Base-by-base conservation (phyloP, 164 flowering plant genomes). In the Paratinospora sagittata region DNA sequence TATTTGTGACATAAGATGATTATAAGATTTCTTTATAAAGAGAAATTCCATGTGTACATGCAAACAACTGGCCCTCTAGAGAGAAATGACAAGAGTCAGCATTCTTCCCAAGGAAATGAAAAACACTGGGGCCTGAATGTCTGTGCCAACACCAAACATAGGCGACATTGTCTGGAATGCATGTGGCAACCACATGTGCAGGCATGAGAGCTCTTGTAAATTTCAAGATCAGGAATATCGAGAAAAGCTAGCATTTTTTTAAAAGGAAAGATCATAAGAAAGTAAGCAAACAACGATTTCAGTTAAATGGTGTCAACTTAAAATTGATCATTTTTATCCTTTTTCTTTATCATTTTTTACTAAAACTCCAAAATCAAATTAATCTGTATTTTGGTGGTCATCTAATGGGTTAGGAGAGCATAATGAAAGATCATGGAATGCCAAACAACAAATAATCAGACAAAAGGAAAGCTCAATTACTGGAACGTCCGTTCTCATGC, bases 401-500 rank as follows among this genome's bases (percentile, higher is more conserved):
- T 16, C 60, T 52, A 52, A 52, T 52, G 19, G 4, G 60, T 52
- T 52, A 8, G 21, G 60, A 52, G 16, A 14, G 60, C 60, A 5
- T 16, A 52, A 5, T 17, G 60, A n/a, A 6, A 52, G 3, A 16
- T 52, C 6, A n/a, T 17, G 23, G n/a, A 52, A 17, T 52, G 60
- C 17, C 21, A 52, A 17, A 52, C n/a, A 52, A n/a, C 14, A 52
- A 52, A 52, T 52, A 63, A 30, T 63, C 21, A 34, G n/a, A 63
- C 21, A 64, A 26, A 74, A 23, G 26, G 33, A 11, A 57, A 69
- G 24, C 39, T 43, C 47, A 67, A 43, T 78, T 85, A 92, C 98
- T 83, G 99, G 99, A 75, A 96, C 90, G 68, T 91, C 95, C 30
- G 95, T 93, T 71, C 87, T 90, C 98, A 91, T 91, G 84, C 95